Evolutionary conservation across 805 yeast genomes (phyloP).

Genomic region (Metschnikowia similis): DNA sequence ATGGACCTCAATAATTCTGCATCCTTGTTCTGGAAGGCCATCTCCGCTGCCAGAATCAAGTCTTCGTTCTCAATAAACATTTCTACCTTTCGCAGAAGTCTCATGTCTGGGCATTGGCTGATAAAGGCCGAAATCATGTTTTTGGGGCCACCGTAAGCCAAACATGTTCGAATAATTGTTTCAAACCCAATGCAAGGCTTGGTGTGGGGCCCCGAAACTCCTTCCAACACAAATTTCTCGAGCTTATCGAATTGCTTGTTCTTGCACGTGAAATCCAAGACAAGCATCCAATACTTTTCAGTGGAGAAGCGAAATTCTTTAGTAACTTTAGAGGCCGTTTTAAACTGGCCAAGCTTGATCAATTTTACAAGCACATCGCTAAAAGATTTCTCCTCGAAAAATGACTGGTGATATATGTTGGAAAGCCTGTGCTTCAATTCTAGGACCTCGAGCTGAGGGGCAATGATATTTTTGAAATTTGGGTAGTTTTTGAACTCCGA

Average conservation of each 20-base stretch:
- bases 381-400: constrained; percentile 26
- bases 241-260: constrained; percentile 53
- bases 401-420: constrained; percentile 31
- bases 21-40: constrained; percentile 45
- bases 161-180: constrained; percentile 55
- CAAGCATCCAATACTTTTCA: constrained; percentile 51
- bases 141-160: constrained; percentile 47
- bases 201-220: constrained; percentile 10
- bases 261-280: constrained; percentile 45
- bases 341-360: constrained; percentile 43
- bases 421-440: constrained; percentile 30
- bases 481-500: constrained; percentile 13
- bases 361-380: constrained; percentile 23
- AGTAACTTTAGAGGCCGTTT: constrained; percentile 44
- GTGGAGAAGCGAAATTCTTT: constrained; percentile 56
- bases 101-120: constrained; percentile 42
- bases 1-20: constrained; percentile 8
- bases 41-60: constrained; percentile 45
- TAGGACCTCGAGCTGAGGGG: constrained; percentile 28
- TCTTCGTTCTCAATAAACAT: constrained; percentile 53
- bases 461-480: constrained; percentile 20
- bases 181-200: constrained; percentile 71
- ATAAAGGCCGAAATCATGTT: constrained; percentile 61
- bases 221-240: constrained; percentile 27
- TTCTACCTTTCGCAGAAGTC: constrained; percentile 44